Conservation (phyloP, 495 filamentous ascomycete genomes). For the Annulohypoxylon nitens region DNA sequence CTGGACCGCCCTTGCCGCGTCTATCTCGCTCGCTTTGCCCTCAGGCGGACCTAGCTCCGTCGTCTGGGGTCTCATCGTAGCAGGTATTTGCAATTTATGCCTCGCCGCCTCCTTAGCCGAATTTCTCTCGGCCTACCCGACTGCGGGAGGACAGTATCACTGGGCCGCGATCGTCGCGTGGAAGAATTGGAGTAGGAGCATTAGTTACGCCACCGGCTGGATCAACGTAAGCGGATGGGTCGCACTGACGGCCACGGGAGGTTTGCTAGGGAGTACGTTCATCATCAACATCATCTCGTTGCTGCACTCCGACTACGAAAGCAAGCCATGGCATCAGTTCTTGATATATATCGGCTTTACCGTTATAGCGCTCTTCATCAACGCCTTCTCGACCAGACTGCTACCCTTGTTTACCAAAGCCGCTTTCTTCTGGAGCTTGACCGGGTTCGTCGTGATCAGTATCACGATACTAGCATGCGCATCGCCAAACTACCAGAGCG, state of each 20-base stretch:
- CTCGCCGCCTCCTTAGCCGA: constrained; percentile 79
- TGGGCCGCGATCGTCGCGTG: constrained; percentile 78
- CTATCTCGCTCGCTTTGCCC: constrained; percentile 65
- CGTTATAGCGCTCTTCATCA: constrained; percentile 72
- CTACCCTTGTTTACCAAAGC: constrained; percentile 75
- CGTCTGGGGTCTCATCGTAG: constrained; percentile 74
- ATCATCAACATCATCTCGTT: constrained; percentile 52
- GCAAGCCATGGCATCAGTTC: constrained; percentile 79
- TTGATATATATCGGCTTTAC: constrained; percentile 78
- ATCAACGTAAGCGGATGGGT: constrained; percentile 83
- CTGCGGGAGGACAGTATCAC: constrained; percentile 77
- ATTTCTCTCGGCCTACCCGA: constrained; percentile 80
- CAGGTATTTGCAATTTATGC: constrained; percentile 78
- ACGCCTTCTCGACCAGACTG: constrained; percentile 72
- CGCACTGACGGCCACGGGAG: constrained; percentile 52
- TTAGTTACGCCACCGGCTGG: constrained; percentile 82
- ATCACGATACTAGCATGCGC: constrained; percentile 75
- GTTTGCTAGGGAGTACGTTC: constrained; percentile 52
- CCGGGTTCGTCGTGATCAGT: constrained; percentile 75
- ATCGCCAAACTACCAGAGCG: constrained; percentile 71
- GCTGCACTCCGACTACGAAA: constrained; percentile 58
- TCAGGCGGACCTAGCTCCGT: constrained; percentile 67
- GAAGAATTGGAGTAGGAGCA: constrained; percentile 69
- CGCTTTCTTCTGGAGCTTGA: constrained; percentile 74
- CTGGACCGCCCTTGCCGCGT: constrained; percentile 70